Conservation (phyloP, 345 rosid genomes). For the Clarkia xantiana region DNA sequence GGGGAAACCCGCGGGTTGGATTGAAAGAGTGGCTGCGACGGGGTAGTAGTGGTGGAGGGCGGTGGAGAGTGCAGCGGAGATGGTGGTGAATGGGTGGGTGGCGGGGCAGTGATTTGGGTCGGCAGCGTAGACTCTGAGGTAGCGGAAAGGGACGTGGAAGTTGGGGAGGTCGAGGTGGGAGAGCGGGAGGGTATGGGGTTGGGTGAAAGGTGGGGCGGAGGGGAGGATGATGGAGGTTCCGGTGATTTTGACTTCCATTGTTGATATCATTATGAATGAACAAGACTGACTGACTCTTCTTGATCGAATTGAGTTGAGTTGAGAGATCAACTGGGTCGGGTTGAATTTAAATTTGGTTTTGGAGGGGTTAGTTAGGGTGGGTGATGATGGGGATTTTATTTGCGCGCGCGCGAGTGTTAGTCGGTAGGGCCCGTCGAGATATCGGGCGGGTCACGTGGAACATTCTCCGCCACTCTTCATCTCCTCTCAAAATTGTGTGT, state of each 20-base stretch:
- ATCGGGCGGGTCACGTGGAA: no score
- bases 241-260: slow-evolving; percentile 32
- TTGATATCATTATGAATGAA: neutral
- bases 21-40: slow-evolving; percentile 16
- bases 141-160: slow-evolving; percentile 60
- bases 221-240: slow-evolving; percentile 40
- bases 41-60: slow-evolving; percentile 58
- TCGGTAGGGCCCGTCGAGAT: no score
- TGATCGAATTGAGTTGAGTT: no score
- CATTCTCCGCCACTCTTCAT: no score
- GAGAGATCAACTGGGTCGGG: no score
- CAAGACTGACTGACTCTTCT: no score
- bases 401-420: no score
- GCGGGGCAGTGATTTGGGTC: slow-evolving; percentile 22
- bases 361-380: no score
- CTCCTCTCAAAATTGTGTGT: no score
- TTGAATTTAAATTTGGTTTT: no score
- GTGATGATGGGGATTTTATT: no score
- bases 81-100: slow-evolving; percentile 26
- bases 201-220: slow-evolving; percentile 26
- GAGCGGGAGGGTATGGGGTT: slow-evolving; percentile 42
- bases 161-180: slow-evolving; percentile 58
- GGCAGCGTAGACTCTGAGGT: slow-evolving; percentile 47
- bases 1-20: slow-evolving; percentile 8
- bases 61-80: slow-evolving; percentile 23